Base-by-base conservation (phyloP, 345 rosid genomes). In the Salix brachista region DNA sequence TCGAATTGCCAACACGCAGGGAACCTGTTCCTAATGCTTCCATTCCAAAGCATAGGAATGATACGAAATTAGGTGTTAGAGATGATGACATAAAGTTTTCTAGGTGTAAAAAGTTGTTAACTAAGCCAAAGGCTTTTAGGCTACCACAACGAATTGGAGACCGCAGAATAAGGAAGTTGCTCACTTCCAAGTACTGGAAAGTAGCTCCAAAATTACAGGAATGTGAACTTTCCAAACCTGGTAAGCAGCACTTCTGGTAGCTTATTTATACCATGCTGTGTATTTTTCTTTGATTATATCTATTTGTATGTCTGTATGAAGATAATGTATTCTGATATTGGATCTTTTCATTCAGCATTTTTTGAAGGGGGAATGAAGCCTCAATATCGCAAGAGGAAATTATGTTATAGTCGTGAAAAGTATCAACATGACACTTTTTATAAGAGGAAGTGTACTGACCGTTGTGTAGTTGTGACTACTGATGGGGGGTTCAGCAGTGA, bases 401-500 rank as follows among this genome's bases (percentile, higher is more conserved):
- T 73, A 25, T 74, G 68, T 66, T 77, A 84, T 77, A 80, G 87
- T 72, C 80, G 81, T 44, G 93, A 87, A 68, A 73, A 84, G 70
- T 76, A 73, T 84, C 87, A 81, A 23, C 82, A 76, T 80, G 91
- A 86, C 75, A 56, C 48, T n/a, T 64, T 91, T 82, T 82, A 81
- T 37, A 91, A 88, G 85, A 91, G 86, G 85, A 96, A 88, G 84
- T 62, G 88, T 81, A 75, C 89, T 71, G 85, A 84, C 69, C 81
- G 75, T 81, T 84, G 90, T 72, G 84, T 87, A 60, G 73, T 84
- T 4, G 78, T 87, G 72, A 91, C 85, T 75, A 90, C 90, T 69
- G 97, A 91, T 82, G 93, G 96, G 70, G 89, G 89, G 30, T 83
- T 91, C 54, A 96, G 97, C 83, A 77, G 98, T 72, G 96, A 89